Conservation (phyloP, 805 yeast species). For the Suhomyces faveliae region DNA sequence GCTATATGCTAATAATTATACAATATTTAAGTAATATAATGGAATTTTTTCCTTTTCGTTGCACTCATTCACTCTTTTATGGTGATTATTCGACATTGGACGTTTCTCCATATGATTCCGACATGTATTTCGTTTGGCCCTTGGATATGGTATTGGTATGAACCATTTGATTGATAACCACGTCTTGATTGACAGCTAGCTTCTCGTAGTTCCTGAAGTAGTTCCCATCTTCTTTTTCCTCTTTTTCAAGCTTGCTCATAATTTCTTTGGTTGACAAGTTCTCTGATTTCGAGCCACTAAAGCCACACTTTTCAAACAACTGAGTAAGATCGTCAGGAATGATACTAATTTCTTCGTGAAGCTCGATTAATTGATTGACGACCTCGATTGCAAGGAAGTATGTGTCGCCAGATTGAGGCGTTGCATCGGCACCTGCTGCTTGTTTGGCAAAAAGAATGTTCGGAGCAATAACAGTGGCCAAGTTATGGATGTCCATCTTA, state of each 20-base stretch:
- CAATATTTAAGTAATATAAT: neutral
- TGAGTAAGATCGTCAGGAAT: conserved; percentile 67
- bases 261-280: conserved; percentile 36
- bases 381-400: conserved; percentile 91
- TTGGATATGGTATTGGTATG: conserved; percentile 30
- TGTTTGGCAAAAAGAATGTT: conserved; percentile 71
- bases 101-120: conserved; percentile 34
- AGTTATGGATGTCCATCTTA: conserved; percentile 92
- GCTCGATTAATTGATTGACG: conserved; percentile 75
- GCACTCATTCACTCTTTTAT: neutral
- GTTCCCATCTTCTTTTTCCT: conserved; percentile 29
- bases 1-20: neutral
- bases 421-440: conserved; percentile 22
- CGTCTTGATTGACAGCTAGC: conserved; percentile 7
- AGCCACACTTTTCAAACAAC: conserved; percentile 48
- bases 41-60: neutral
- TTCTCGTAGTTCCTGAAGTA: conserved; percentile 23
- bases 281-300: conserved; percentile 16
- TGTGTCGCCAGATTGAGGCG: conserved; percentile 52
- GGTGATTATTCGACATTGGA: conserved; percentile 9
- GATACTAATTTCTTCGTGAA: conserved; percentile 73
- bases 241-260: conserved; percentile 30
- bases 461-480: conserved; percentile 95
- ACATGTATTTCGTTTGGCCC: conserved; percentile 27
- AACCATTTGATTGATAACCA: conserved; percentile 24